Percentiles rank a stretch among this genome's conserved stretches.
Conservation (phyloP, 148 eudicot genomes). For the Rhododendron ovatum region DNA sequence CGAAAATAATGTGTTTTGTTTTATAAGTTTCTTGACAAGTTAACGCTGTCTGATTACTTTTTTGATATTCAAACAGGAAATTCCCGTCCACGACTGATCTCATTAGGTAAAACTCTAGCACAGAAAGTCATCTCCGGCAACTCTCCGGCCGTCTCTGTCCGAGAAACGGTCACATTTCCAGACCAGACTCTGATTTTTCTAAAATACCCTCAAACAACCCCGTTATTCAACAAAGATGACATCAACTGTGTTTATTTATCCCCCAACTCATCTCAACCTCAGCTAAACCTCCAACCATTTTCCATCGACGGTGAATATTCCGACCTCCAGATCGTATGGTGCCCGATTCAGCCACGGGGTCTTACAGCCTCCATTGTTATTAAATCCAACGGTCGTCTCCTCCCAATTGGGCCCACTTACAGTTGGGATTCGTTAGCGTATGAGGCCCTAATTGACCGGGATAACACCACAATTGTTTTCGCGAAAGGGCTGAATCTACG, state of each 20-base stretch:
- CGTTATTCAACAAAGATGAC: constrained; percentile 29
- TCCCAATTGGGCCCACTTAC: constrained; percentile 25
- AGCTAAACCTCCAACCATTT: constrained; percentile 19
- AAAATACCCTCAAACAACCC: constrained; percentile 31
- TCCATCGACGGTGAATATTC: constrained; percentile 22
- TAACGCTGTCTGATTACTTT: background rate
- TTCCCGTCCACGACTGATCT: constrained; percentile 26
- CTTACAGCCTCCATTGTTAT: constrained; percentile 9
- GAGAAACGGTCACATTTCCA: constrained; percentile 37
- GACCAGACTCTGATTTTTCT: constrained; percentile 47
- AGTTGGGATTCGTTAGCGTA: constrained; percentile 45
- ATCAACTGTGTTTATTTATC: constrained; percentile 30
- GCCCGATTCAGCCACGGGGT: constrained; percentile 43
- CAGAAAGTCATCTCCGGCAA: constrained; percentile 22
- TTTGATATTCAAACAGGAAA: constrained; percentile 9
- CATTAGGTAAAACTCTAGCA: constrained; percentile 19
- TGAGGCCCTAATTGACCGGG: constrained; percentile 49
- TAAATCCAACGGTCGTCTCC: constrained; percentile 16
- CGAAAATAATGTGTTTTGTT: too few relatives aligned
- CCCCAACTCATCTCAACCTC: constrained; percentile 26
- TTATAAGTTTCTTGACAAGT: background rate
- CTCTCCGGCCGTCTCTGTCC: constrained; percentile 16
- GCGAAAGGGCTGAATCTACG: constrained; percentile 51
- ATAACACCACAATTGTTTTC: constrained; percentile 42
- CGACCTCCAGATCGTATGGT: constrained; percentile 42